phyloP scores from a whole-genome alignment of 805 yeast genomes.

The Candida silvatica region DNA sequence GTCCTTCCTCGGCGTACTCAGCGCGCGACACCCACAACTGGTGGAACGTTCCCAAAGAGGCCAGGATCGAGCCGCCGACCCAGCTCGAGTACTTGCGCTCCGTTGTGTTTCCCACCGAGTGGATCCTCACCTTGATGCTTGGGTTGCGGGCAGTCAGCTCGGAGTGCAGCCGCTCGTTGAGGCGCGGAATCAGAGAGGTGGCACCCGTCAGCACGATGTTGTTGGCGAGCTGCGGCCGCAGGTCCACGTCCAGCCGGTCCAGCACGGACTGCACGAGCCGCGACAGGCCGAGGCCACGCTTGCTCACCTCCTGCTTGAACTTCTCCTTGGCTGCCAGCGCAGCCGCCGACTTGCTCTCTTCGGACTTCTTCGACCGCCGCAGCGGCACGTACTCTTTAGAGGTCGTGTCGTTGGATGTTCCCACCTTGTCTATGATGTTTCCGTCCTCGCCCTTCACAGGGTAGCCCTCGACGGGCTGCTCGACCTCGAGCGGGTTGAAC shows the following conservation, averaged over 20 bases:
- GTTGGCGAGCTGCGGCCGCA: conserved; percentile 80
- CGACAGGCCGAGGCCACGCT: conserved; percentile 33
- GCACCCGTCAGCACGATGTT: conserved; percentile 87
- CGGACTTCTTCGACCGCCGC: conserved; percentile 43
- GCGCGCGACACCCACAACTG: conserved; percentile 87
- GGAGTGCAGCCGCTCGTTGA: conserved; percentile 64
- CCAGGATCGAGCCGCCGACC: conserved; percentile 87
- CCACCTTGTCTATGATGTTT: conserved; percentile 29
- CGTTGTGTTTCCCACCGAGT: conserved; percentile 67
- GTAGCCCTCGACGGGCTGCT: conserved; percentile 22
- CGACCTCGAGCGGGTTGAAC: conserved; percentile 45
- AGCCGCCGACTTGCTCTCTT: conserved; percentile 14
- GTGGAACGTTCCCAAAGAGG: conserved; percentile 89
- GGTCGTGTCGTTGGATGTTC: conserved; percentile 19
- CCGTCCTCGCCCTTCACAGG: conserved; percentile 44
- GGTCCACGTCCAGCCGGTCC: conserved; percentile 64
- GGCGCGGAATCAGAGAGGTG: conserved; percentile 69
- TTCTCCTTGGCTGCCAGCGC: not conserved
- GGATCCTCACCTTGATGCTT: conserved; percentile 76
- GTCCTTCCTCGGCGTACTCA: conserved; percentile 86
- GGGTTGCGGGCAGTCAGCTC: conserved; percentile 70
- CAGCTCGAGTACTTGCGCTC: conserved; percentile 80
- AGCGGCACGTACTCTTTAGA: conserved; percentile 67
- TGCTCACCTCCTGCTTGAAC: not conserved
- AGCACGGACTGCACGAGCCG: conserved; percentile 50